Evolutionary conservation across 192 early-diverging fungal genomes (phyloP).

Genomic region (Rhizophagus clarus): DNA sequence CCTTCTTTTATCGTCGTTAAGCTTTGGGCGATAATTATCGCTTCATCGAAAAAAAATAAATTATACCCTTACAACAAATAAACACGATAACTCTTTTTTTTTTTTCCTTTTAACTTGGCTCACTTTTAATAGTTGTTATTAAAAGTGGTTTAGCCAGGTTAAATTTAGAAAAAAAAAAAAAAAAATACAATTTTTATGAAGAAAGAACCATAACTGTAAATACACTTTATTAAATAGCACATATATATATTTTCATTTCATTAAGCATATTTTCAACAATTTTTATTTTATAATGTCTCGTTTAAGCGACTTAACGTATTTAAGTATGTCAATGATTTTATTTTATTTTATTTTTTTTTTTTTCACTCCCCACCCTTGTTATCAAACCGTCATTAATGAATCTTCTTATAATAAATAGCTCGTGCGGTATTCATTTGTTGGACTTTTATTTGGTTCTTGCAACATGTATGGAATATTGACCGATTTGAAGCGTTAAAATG

Average conservation of each 20-base stretch:
- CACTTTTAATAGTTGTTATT: neutral
- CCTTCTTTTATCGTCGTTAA: too few relatives aligned
- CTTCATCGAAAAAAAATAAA: neutral
- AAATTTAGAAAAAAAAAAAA: neutral
- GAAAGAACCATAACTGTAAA: neutral
- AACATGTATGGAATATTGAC: conserved; percentile 25
- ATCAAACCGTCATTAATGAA: neutral
- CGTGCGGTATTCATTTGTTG: conserved; percentile 15
- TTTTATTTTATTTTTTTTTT: neutral
- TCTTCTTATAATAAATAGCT: neutral
- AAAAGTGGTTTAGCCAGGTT: neutral
- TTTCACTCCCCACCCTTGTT: too few relatives aligned
- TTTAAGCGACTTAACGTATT: conserved; percentile 8
- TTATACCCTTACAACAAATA: too few relatives aligned
- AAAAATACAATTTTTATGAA: neutral
- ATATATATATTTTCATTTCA: too few relatives aligned
- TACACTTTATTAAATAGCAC: neutral
- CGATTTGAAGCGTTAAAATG: conserved; percentile 24
- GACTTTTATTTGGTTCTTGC: conserved; percentile 29
- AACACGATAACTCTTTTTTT: neutral
- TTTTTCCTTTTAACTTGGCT: neutral
- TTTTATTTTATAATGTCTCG: neutral
- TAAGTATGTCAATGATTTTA: conserved; percentile 14
- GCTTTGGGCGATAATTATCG: neutral
- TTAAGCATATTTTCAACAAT: too few relatives aligned